phyloP scores from a whole-genome alignment of 2,329 filamentous ascomycete species.

The Alternaria hordeiaustralica region DNA sequence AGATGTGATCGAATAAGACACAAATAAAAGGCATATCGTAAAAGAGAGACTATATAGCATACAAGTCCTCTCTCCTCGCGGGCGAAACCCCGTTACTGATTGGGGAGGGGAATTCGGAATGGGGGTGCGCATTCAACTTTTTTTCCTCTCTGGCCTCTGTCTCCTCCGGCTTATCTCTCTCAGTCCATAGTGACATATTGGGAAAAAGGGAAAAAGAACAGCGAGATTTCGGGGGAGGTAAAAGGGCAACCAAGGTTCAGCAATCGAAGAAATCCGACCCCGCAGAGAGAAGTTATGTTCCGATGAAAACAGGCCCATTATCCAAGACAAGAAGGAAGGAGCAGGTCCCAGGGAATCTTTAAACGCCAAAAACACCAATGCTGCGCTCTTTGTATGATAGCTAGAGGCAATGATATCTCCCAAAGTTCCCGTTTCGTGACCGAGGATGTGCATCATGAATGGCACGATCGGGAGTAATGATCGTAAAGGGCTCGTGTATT shows the following conservation, averaged over 20 bases:
- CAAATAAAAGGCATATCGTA: slow-evolving; percentile 2
- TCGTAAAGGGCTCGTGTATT: slow-evolving; percentile 47
- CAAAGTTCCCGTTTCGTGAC: slow-evolving; percentile 43
- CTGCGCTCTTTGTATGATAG: slow-evolving; percentile 44
- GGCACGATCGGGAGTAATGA: slow-evolving; percentile 37
- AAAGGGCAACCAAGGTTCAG: not conserved
- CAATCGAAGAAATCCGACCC: not conserved
- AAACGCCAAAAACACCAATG: slow-evolving; percentile 48
- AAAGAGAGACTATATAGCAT: slow-evolving; percentile 10
- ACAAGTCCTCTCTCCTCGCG: slow-evolving; percentile 1
- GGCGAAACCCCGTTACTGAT: slow-evolving; percentile 2
- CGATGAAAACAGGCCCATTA: slow-evolving; percentile 9
- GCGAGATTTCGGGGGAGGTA: not conserved
- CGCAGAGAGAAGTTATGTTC: slow-evolving; percentile 16
- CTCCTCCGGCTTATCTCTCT: not conserved
- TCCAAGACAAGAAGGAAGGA: slow-evolving; percentile 14
- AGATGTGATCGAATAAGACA: not conserved
- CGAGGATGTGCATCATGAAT: slow-evolving; percentile 38
- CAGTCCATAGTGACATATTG: not conserved
- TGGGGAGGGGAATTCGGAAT: not conserved
- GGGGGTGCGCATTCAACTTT: slow-evolving; percentile 6
- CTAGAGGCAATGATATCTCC: slow-evolving; percentile 47
- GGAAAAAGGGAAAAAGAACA: not conserved
- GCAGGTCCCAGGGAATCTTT: slow-evolving; percentile 36
- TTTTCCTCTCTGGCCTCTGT: slow-evolving; percentile 1